phyloP scores from a whole-genome alignment of 2,329 filamentous ascomycete species.

The Pyrenophora teres region DNA sequence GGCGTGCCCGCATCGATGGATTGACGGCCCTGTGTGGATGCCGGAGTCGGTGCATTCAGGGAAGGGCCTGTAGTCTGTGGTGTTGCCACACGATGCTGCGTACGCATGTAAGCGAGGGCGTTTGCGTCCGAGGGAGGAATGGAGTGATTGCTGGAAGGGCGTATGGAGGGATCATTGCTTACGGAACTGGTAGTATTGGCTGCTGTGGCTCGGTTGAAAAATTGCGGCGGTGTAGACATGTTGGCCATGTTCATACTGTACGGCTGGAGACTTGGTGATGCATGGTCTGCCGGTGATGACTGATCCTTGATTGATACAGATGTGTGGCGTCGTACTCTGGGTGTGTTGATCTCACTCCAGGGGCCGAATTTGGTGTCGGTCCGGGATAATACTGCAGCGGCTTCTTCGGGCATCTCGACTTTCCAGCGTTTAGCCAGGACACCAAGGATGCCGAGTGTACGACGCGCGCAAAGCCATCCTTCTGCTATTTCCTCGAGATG shows the following conservation, averaged over 20 bases:
- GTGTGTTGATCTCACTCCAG: conserved; percentile 49
- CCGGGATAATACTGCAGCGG: conserved; percentile 72
- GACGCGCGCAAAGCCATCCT: conserved; percentile 86
- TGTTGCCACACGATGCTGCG: conserved; percentile 34
- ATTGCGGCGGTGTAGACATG: conserved; percentile 31
- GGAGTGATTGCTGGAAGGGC: conserved; percentile 36
- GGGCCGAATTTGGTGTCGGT: conserved; percentile 80
- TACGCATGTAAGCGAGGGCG: conserved; percentile 38
- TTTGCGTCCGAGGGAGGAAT: conserved; percentile 39
- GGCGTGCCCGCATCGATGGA: conserved; percentile 33
- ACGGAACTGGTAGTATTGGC: conserved; percentile 27
- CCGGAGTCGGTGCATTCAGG: conserved; percentile 30
- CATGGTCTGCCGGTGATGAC: conserved; percentile 27
- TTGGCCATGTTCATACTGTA: conserved; percentile 38
- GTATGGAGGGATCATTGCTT: conserved; percentile 29
- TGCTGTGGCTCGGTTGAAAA: conserved; percentile 25
- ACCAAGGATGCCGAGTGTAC: conserved; percentile 83
- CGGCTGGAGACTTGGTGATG: conserved; percentile 34
- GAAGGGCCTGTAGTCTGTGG: conserved; percentile 11
- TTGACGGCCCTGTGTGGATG: conserved; percentile 29
- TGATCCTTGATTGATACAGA: conserved; percentile 23
- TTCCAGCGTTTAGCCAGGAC: conserved; percentile 88
- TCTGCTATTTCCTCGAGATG: conserved; percentile 95
- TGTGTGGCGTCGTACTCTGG: conserved; percentile 26
- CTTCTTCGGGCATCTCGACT: conserved; percentile 84